These are phyloP conservation scores for Botrytis byssoidea DNA, from an alignment of 2,329 filamentous ascomycete genomes.

Conservation along the genomic window DNA sequence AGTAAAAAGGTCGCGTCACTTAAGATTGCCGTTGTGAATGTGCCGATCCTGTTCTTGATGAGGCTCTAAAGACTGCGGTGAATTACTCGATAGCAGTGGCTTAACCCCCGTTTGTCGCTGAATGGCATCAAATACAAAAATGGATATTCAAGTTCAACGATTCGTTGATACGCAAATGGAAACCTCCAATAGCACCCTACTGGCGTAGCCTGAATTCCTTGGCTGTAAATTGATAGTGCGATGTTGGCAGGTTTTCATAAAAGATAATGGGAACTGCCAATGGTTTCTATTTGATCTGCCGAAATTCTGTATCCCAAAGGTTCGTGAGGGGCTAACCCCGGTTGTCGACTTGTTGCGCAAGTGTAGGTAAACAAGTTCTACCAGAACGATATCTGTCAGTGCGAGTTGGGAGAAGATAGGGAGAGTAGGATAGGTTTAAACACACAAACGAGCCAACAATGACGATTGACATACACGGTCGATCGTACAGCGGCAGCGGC, in stretches of 20 bases:
- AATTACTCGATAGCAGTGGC: constrained; percentile 1
- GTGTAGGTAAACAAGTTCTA: constrained; percentile 11
- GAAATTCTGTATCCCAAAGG: constrained; percentile 10
- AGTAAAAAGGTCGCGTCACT: constrained; percentile 15
- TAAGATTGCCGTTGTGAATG: constrained; percentile 2
- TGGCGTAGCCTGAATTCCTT: neutral
- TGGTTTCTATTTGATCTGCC: constrained; percentile 3
- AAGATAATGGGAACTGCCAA: constrained; percentile 9
- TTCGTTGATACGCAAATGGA: constrained; percentile 1
- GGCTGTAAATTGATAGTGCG: constrained; percentile 1
- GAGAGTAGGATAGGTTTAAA: neutral
- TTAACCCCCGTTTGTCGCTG: constrained; percentile 8
- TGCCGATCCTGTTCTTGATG: neutral
- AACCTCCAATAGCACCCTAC: neutral
- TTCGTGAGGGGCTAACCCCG: constrained; percentile 13
- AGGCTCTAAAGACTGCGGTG: constrained; percentile 10
- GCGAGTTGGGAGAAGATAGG: constrained; percentile 2
- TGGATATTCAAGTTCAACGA: constrained; percentile 10
- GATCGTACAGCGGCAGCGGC: constrained; percentile 18
- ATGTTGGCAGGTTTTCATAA: constrained; percentile 11
- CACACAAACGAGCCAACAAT: constrained; percentile 9
- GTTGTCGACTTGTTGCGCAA: constrained; percentile 18
- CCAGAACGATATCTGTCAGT: constrained; percentile 10
- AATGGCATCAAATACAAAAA: neutral
- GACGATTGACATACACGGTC: constrained; percentile 2